phyloP scores from a whole-genome alignment of 345 rosid genomes.

The Excoecaria agallocha region DNA sequence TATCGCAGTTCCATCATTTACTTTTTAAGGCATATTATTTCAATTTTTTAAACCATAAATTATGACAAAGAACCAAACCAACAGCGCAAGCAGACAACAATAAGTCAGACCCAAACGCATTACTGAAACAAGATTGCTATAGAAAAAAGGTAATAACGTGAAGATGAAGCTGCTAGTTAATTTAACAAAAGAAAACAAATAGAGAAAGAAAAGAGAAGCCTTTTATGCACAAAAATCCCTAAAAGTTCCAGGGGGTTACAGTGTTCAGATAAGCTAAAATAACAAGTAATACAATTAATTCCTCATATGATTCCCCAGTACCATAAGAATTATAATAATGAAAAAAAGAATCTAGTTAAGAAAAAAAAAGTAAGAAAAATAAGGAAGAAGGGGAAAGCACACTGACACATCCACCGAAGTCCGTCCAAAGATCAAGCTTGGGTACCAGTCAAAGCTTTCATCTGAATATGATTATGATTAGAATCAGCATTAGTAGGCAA shows the following conservation, averaged over 20 bases:
- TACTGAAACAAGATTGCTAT: not conserved
- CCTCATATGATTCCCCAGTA: slow-evolving; percentile 1
- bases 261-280: not conserved
- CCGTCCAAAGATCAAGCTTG: slow-evolving; percentile 52
- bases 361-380: not conserved
- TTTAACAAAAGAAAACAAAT: not conserved
- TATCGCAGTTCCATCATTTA: not conserved
- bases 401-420: not conserved
- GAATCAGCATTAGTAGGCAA: slow-evolving; percentile 51
- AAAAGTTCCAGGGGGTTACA: not conserved
- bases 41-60: not conserved
- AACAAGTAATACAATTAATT: not conserved
- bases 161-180: not conserved
- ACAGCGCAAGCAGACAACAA: not conserved
- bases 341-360: not conserved
- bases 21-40: not conserved
- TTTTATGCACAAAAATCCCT: slow-evolving; percentile 9
- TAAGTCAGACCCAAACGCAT: not conserved
- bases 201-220: not conserved
- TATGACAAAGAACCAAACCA: not conserved
- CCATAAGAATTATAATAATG: not conserved
- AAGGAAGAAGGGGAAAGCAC: not conserved
- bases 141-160: not conserved
- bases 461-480: slow-evolving; percentile 46
- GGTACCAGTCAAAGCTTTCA: slow-evolving; percentile 77